phyloP scores from a whole-genome alignment of 352 stramenopile genomes.

The Elongisporangium undulatum region DNA sequence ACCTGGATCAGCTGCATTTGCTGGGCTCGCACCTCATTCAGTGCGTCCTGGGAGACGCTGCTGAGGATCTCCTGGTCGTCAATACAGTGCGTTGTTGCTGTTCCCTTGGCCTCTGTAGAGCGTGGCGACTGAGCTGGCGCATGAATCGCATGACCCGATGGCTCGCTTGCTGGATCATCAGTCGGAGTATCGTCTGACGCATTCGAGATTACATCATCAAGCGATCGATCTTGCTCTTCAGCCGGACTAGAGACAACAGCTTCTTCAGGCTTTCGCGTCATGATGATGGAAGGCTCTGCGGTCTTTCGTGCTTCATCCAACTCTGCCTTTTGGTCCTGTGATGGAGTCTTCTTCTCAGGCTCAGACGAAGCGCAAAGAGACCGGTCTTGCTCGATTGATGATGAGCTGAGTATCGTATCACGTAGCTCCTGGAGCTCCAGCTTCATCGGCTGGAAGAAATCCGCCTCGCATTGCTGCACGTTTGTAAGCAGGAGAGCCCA shows the following conservation, averaged over 20 bases:
- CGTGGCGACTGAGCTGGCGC: background rate
- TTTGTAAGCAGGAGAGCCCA: conserved; percentile 33
- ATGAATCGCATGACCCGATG: background rate
- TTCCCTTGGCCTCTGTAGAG: conserved; percentile 1
- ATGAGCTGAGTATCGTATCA: conserved; percentile 9
- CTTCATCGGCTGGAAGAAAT: conserved; percentile 32
- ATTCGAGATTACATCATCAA: background rate
- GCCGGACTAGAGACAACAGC: background rate
- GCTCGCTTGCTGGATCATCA: background rate
- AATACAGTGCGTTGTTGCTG: conserved; percentile 11
- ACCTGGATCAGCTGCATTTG: background rate
- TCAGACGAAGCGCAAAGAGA: background rate
- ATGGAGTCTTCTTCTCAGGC: background rate
- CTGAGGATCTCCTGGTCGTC: conserved; percentile 14
- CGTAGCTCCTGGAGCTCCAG: conserved; percentile 26
- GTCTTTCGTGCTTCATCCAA: conserved; percentile 2
- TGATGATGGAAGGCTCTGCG: conserved; percentile 5
- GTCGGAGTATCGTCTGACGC: background rate
- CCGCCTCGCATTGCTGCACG: conserved; percentile 27
- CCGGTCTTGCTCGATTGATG: background rate
- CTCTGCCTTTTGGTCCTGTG: background rate
- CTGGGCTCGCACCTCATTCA: background rate
- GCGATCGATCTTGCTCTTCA: background rate
- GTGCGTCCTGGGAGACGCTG: background rate
- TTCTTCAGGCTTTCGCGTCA: background rate